These are phyloP conservation scores for Grosmannia huntii DNA, from an alignment of 2,329 filamentous ascomycete species.

Conservation along the genomic window DNA sequence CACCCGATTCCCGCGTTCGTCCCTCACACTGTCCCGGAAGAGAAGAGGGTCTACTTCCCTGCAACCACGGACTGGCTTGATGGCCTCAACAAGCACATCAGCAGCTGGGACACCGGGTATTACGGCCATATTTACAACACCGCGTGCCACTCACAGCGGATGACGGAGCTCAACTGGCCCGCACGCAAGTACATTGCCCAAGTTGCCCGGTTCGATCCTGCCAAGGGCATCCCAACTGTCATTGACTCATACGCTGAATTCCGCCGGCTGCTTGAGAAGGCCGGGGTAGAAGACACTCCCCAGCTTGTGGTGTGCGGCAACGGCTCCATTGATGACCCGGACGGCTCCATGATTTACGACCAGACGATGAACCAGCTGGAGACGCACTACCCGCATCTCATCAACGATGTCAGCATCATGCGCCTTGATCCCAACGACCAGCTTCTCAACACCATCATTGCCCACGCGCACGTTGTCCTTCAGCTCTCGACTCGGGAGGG, in stretches of 20 bases:
- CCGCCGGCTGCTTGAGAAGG: slow-evolving; percentile 44
- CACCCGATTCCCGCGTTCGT: slow-evolving; percentile 70
- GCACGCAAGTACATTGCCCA: slow-evolving; percentile 63
- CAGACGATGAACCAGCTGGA: slow-evolving; percentile 57
- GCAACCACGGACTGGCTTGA: slow-evolving; percentile 79
- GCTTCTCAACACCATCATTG: slow-evolving; percentile 63
- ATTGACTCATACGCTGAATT: slow-evolving; percentile 66
- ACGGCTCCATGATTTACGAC: slow-evolving; percentile 60
- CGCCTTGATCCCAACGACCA: slow-evolving; percentile 68
- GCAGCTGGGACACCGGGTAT: slow-evolving; percentile 56
- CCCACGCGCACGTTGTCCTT: slow-evolving; percentile 58
- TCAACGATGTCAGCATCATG: slow-evolving; percentile 58
- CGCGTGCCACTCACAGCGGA: slow-evolving; percentile 44
- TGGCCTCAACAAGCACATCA: slow-evolving; percentile 64
- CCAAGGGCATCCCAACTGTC: slow-evolving; percentile 70
- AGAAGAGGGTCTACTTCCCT: slow-evolving; percentile 62
- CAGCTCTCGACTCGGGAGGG: slow-evolving; percentile 73
- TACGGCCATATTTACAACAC: slow-evolving; percentile 64
- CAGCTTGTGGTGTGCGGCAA: slow-evolving; percentile 72
- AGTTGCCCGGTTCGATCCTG: slow-evolving; percentile 70
- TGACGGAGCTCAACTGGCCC: slow-evolving; percentile 46
- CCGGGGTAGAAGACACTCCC: slow-evolving; percentile 39
- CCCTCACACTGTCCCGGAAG: slow-evolving; percentile 48
- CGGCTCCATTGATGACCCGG: slow-evolving; percentile 69
- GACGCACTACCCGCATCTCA: slow-evolving; percentile 45